These are phyloP conservation scores for Clavispora phyllophila DNA, from an alignment of 805 yeast genomes.

Conservation along the genomic window DNA sequence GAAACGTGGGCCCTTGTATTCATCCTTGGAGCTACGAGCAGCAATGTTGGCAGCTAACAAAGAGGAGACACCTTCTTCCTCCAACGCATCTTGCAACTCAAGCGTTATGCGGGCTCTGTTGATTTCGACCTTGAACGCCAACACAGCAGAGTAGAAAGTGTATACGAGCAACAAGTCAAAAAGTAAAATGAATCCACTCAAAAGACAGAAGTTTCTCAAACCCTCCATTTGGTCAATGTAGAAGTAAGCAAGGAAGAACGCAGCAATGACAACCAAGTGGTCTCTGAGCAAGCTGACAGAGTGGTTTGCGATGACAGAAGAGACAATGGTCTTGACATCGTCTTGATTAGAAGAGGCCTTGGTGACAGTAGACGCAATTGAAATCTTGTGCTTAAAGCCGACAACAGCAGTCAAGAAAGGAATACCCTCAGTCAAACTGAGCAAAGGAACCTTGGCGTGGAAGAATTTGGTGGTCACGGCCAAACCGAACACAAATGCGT, in stretches of 20 bases:
- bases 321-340: constrained; percentile 41
- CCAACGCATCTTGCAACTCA: constrained; percentile 69
- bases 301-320: constrained; percentile 36
- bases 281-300: constrained; percentile 64
- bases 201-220: constrained; percentile 72
- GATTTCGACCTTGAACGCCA: constrained; percentile 86
- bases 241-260: constrained; percentile 62
- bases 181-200: constrained; percentile 63
- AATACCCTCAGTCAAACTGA: constrained; percentile 80
- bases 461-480: constrained; percentile 53
- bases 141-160: constrained; percentile 78
- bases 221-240: constrained; percentile 67
- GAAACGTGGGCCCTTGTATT: constrained; percentile 19
- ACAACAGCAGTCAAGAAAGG: constrained; percentile 90
- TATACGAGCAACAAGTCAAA: constrained; percentile 69
- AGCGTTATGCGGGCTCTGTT: constrained; percentile 78
- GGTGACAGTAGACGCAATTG: constrained; percentile 59
- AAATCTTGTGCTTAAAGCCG: constrained; percentile 84
- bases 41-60: constrained; percentile 67
- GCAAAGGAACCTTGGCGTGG: constrained; percentile 59
- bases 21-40: constrained; percentile 36
- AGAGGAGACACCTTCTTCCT: constrained; percentile 86
- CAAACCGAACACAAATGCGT: constrained; percentile 76
- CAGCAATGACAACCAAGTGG: constrained; percentile 64
- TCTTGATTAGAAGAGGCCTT: constrained; percentile 29